Conservation (phyloP, 305 asterid genomes). For the Solanum hybrid region DNA sequence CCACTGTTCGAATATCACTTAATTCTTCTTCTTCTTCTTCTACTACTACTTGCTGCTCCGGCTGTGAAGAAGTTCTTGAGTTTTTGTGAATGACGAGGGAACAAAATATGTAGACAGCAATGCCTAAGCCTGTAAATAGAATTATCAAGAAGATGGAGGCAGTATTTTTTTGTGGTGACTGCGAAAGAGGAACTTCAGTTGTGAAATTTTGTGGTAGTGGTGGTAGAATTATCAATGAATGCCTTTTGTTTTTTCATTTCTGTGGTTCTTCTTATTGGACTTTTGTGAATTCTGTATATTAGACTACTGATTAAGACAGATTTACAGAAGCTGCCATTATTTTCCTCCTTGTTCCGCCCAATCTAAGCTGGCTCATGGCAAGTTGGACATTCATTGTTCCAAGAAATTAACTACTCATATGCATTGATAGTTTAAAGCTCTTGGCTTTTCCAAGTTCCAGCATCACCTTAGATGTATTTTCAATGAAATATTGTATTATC, state of each 20-base stretch:
- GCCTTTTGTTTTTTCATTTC: not conserved
- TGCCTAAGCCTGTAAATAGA: conserved; percentile 29
- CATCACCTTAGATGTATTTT: not conserved
- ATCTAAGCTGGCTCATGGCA: not conserved
- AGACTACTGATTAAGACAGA: not conserved
- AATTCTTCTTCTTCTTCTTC: conserved; percentile 2
- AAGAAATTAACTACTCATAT: not conserved
- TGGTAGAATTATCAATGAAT: conserved; percentile 1
- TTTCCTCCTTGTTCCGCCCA: not conserved
- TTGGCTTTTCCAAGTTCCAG: not conserved
- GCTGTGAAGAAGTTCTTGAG: conserved; percentile 4
- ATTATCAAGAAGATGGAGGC: conserved; percentile 23
- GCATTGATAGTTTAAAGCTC: not conserved
- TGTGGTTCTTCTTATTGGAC: not conserved
- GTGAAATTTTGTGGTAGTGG: not conserved
- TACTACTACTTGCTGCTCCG: not conserved
- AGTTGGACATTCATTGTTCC: not conserved
- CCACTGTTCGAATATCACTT: not conserved
- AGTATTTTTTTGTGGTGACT: not conserved
- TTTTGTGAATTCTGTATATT: not conserved
- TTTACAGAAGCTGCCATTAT: not conserved
- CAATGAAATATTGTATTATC: not conserved
- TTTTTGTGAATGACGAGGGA: conserved; percentile 29
- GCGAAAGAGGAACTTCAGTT: not conserved
- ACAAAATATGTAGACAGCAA: conserved; percentile 25